Conservation (phyloP, 108 stramenopile genomes). For the Heterococcus sp. region DNA sequence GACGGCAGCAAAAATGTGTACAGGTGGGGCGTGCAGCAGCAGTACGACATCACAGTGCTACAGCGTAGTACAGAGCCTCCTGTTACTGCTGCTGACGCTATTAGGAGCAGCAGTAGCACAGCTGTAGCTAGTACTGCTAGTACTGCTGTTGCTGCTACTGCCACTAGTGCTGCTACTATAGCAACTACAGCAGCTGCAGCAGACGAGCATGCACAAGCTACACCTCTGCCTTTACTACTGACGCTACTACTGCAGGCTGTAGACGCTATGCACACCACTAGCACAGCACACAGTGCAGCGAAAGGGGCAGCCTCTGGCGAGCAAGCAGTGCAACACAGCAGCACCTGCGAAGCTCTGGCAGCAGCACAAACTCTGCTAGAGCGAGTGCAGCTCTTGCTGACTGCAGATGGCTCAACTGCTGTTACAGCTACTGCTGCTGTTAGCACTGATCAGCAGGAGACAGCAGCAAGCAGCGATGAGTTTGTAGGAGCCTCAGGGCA, state of each 20-base stretch:
- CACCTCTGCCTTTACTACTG: not conserved
- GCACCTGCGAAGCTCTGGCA: not conserved
- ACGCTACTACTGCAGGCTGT: not conserved
- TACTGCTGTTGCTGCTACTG: not conserved
- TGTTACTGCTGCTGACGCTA: conserved; percentile 21
- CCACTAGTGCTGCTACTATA: conserved; percentile 7
- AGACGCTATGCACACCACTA: not conserved
- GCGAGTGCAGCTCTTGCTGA: not conserved
- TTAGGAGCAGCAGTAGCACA: conserved; percentile 1
- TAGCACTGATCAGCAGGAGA: not conserved
- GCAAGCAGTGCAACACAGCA: no score
- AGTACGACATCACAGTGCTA: no score
- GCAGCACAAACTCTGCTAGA: not conserved
- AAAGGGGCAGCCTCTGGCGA: no score
- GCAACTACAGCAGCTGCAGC: conserved; percentile 10
- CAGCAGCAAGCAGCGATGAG: conserved; percentile 1
- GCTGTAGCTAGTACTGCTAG: not conserved
- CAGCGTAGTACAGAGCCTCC: conserved; percentile 4
- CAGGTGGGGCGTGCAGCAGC: conserved; percentile 33
- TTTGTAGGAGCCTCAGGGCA: conserved; percentile 11
- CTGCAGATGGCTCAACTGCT: not conserved
- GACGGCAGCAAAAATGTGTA: conserved; percentile 28
- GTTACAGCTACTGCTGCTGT: not conserved
- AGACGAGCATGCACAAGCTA: not conserved
- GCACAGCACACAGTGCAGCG: not conserved